phyloP scores from a whole-genome alignment of 306 rosid genomes.

The Prosopis cineraria region DNA sequence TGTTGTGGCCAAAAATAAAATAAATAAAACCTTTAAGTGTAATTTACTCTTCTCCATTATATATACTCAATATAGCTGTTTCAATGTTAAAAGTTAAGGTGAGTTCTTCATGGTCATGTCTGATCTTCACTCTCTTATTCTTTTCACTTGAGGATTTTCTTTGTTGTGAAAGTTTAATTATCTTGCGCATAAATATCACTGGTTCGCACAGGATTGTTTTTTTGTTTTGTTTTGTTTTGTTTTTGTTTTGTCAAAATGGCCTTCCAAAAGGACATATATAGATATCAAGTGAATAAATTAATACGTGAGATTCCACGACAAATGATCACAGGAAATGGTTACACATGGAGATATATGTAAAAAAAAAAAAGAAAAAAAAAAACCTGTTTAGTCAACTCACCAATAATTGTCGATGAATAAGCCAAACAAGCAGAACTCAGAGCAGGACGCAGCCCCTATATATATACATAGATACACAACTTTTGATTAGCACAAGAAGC shows the following conservation, averaged over 20 bases:
- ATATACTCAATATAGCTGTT: background rate
- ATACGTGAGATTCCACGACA: slow-evolving; percentile 21
- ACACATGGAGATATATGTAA: slow-evolving; percentile 33
- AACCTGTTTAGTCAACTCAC: slow-evolving; percentile 31
- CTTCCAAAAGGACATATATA: background rate
- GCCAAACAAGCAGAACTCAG: background rate
- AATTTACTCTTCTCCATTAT: background rate
- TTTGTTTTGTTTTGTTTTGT: too few species aligned
- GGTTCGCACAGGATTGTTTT: background rate
- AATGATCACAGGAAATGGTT: slow-evolving; percentile 40
- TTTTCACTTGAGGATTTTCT: background rate
- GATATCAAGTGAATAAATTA: background rate
- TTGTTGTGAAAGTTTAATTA: background rate
- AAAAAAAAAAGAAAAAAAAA: background rate
- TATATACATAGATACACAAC: background rate
- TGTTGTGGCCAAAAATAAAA: too few species aligned
- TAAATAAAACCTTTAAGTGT: background rate
- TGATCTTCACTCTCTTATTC: background rate
- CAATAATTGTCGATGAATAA: slow-evolving; percentile 5
- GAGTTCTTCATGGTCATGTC: background rate
- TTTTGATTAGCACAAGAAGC: background rate
- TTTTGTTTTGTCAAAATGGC: background rate
- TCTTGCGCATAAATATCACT: background rate
- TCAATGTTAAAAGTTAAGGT: background rate
- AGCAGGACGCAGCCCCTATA: background rate